phyloP scores from a whole-genome alignment of 2,329 filamentous ascomycete species.

The Zasmidium citrigriseum region DNA sequence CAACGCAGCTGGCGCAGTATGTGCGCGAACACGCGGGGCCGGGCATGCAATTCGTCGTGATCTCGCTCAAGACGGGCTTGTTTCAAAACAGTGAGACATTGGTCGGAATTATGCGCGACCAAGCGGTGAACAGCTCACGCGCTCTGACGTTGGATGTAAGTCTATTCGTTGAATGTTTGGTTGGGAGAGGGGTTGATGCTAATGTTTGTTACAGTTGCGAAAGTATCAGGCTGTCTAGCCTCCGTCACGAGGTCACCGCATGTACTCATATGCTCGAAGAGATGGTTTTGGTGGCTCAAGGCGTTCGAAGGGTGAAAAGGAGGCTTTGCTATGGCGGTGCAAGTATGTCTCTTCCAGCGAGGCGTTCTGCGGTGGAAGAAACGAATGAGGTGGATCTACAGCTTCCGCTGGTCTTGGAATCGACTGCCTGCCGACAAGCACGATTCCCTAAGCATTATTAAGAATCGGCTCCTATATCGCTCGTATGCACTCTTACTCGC shows the following conservation, averaged over 20 bases:
- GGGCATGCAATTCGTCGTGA: conserved; percentile 99
- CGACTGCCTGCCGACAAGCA: too few relatives aligned
- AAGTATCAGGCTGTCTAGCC: conserved; percentile 17
- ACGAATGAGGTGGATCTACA: neutral
- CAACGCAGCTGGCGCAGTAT: conserved; percentile 93
- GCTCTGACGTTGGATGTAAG: conserved; percentile 94
- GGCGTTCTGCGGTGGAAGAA: neutral
- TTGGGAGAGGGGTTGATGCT: neutral
- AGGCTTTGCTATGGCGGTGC: neutral
- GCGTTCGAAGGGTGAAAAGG: neutral
- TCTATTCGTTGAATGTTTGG: conserved; percentile 21
- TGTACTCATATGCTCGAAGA: too few relatives aligned
- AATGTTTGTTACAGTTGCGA: conserved; percentile 8
- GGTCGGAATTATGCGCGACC: conserved; percentile 93
- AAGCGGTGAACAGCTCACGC: conserved; percentile 87
- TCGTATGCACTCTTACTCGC: neutral
- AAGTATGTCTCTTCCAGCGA: too few relatives aligned
- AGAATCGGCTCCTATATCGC: neutral
- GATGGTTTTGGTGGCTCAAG: neutral
- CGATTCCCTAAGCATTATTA: neutral
- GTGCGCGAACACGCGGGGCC: conserved; percentile 91
- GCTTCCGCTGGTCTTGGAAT: neutral
- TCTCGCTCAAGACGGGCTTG: conserved; percentile 89
- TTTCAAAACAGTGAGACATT: conserved; percentile 97
- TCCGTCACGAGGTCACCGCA: neutral